Evolutionary conservation across 164 flowering plant species (phyloP).

Genomic region (Santalum album): DNA sequence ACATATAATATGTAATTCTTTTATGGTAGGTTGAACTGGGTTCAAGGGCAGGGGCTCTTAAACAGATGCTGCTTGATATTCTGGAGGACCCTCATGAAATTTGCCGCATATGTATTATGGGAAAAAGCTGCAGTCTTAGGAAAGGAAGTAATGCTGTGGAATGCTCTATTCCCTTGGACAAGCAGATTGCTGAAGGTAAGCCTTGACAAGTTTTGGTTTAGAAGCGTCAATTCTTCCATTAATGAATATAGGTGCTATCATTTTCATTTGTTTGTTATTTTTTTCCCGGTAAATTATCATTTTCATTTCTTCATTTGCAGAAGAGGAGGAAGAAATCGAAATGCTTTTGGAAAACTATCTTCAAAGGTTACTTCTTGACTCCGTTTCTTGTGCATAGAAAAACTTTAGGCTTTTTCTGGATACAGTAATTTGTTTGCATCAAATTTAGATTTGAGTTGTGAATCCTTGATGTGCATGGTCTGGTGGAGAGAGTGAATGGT

Average conservation of each 20-base stretch:
- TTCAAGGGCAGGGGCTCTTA: slow-evolving; percentile 88
- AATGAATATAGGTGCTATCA: not conserved
- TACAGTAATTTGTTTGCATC: too few species aligned
- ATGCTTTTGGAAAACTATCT: slow-evolving; percentile 98
- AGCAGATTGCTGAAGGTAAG: slow-evolving; percentile 92
- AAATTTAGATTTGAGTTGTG: too few species aligned
- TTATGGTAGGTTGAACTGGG: slow-evolving; percentile 78
- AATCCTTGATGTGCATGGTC: too few species aligned
- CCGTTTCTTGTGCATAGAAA: not conserved
- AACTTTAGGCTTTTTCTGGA: not conserved
- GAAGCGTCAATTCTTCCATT: not conserved
- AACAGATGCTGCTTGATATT: slow-evolving; percentile 96
- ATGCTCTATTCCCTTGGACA: slow-evolving; percentile 69
- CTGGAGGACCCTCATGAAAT: slow-evolving; percentile 92
- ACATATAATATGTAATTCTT: not conserved
- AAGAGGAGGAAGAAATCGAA: slow-evolving; percentile 98
- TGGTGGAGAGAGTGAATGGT: too few species aligned
- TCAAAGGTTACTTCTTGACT: slow-evolving; percentile 52
- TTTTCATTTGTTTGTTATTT: slow-evolving; percentile 9
- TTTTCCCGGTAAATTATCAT: too few species aligned
- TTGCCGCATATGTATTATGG: slow-evolving; percentile 88
- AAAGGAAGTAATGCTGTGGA: slow-evolving; percentile 49
- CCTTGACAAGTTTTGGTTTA: not conserved
- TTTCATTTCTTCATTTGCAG: slow-evolving; percentile 36
- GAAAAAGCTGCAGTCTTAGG: slow-evolving; percentile 66